phyloP scores from a whole-genome alignment of 257 asterid species.

The Solanum clarkiae region DNA sequence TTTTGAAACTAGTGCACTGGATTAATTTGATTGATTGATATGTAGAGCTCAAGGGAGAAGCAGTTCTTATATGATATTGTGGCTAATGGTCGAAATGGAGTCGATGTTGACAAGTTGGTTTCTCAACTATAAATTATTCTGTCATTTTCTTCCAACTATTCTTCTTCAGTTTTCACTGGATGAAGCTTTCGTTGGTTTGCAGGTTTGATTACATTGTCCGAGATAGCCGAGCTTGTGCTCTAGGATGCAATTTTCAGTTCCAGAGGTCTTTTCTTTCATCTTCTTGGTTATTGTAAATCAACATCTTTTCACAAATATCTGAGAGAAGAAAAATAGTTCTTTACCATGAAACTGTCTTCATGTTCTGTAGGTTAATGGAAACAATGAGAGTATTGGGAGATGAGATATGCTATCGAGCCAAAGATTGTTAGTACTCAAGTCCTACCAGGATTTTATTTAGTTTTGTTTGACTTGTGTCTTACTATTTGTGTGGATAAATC shows the following conservation, averaged over 20 bases:
- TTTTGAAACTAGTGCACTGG: neutral
- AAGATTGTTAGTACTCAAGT: slow-evolving; percentile 49
- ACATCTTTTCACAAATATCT: neutral
- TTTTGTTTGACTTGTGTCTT: neutral
- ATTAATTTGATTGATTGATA: slow-evolving; percentile 1
- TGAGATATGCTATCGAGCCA: slow-evolving; percentile 87
- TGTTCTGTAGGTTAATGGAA: slow-evolving; percentile 63
- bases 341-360: neutral
- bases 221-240: slow-evolving; percentile 85
- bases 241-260: slow-evolving; percentile 88
- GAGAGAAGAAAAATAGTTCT: neutral
- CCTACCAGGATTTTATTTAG: neutral
- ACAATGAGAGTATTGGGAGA: slow-evolving; percentile 87
- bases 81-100: slow-evolving; percentile 95
- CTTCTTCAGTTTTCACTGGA: neutral
- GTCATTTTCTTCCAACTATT: neutral
- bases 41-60: slow-evolving; percentile 68
- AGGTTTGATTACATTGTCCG: slow-evolving; percentile 93
- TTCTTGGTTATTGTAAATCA: neutral
- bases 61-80: slow-evolving; percentile 80
- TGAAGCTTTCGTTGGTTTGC: slow-evolving; percentile 3
- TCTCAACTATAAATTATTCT: slow-evolving; percentile 2
- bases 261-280: slow-evolving; percentile 36
- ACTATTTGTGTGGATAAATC: slow-evolving; percentile 4
- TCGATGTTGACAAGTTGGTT: slow-evolving; percentile 97